Conservation (phyloP, 208 protist genomes). For the Ichthyophonus hoferi region DNA sequence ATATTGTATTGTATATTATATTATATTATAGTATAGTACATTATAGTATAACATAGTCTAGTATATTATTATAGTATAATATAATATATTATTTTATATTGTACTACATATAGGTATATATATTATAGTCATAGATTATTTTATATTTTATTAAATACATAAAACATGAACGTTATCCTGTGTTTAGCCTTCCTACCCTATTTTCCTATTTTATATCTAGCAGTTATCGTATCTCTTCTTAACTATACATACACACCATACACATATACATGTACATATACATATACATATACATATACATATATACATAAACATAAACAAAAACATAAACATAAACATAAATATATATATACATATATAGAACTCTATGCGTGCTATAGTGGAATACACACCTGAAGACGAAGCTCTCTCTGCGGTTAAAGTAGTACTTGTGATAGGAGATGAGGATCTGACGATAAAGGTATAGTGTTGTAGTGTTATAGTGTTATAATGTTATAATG, state of each 20-base stretch:
- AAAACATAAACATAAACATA: background rate
- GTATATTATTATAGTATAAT: no score
- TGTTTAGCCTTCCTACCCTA: no score
- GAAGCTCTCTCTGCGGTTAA: background rate
- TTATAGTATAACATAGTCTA: no score
- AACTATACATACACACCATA: background rate
- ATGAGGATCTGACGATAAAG: constrained; percentile 30
- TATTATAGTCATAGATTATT: background rate
- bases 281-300: background rate
- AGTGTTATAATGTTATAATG: no score
- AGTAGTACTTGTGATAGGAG: constrained; percentile 10
- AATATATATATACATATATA: no score
- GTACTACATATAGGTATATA: background rate
- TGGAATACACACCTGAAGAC: background rate
- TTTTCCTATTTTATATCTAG: no score
- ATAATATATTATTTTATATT: background rate
- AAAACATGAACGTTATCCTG: no score
- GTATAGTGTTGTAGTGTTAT: no score
- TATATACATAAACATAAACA: background rate
- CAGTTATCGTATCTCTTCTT: background rate
- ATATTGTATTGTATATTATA: no score
- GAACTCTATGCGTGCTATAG: constrained; percentile 31
- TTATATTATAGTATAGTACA: no score
- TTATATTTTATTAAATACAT: no score
- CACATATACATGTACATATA: background rate